These are phyloP conservation scores for Didymella glomerata DNA, from an alignment of 2,329 filamentous ascomycete genomes.

Conservation along the genomic window DNA sequence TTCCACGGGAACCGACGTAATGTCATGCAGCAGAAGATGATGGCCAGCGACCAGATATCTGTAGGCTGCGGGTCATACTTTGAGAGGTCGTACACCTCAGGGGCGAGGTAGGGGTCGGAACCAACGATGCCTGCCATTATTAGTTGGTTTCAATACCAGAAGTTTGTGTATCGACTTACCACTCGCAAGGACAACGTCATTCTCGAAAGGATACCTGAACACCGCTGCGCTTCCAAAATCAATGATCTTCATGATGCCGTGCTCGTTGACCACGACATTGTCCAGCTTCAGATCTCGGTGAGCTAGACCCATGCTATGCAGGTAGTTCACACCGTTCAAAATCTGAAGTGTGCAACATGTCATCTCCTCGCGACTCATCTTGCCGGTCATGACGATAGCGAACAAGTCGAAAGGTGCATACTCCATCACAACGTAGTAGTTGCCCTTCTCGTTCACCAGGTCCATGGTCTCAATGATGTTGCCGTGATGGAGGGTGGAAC, in stretches of 20 bases:
- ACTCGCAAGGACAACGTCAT: constrained; percentile 79
- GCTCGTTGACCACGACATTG: constrained; percentile 95
- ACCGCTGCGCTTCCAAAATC: constrained; percentile 98
- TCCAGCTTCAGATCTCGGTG: constrained; percentile 96
- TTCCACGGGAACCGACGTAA: constrained; percentile 97
- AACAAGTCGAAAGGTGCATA: constrained; percentile 96
- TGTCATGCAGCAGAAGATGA: constrained; percentile 99
- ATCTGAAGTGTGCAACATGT: constrained; percentile 94
- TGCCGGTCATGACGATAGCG: constrained; percentile 98
- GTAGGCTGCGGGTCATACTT: constrained; percentile 94
- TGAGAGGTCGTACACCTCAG: constrained; percentile 92
- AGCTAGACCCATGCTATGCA: constrained; percentile 93
- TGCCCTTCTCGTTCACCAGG: constrained; percentile 90
- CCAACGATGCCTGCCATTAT: constrained; percentile 71
- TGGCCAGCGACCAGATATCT: constrained; percentile 97
- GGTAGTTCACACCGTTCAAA: constrained; percentile 88
- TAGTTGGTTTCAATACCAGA: constrained; percentile 20
- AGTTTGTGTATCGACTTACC: constrained; percentile 64
- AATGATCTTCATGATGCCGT: constrained; percentile 99
- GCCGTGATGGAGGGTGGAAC: constrained; percentile 93
- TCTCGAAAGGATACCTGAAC: constrained; percentile 97
- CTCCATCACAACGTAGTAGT: constrained; percentile 99
- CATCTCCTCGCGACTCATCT: constrained; percentile 92
- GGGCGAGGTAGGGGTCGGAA: constrained; percentile 95
- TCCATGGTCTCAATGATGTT: constrained; percentile 99